Evolutionary conservation across 495 filamentous ascomycete species (phyloP).

Genomic region (Trichoderma erinaceum): DNA sequence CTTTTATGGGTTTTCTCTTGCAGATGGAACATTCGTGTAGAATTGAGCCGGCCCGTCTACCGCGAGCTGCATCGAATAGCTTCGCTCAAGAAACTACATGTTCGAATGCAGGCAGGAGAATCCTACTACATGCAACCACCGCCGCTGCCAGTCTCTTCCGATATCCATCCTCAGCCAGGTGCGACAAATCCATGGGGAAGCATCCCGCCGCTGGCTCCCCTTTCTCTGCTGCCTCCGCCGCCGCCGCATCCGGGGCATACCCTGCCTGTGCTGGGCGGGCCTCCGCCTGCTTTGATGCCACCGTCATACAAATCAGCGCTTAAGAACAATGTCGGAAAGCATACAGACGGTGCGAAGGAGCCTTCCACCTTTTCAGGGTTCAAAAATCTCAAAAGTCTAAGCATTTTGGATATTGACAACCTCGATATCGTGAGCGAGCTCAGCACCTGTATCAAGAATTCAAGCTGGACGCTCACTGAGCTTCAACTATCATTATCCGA

Average conservation of each 20-base stretch:
- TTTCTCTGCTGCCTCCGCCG: not conserved
- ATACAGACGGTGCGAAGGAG: conserved; percentile 21
- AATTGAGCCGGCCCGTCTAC: conserved; percentile 54
- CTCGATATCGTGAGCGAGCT: conserved; percentile 52
- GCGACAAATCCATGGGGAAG: conserved; percentile 1
- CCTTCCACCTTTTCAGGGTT: conserved; percentile 52
- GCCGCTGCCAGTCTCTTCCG: conserved; percentile 28
- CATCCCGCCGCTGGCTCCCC: conserved; percentile 6
- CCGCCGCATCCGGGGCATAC: not conserved
- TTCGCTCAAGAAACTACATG: conserved; percentile 49
- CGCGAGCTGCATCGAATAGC: conserved; percentile 45
- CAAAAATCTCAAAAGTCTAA: conserved; percentile 45
- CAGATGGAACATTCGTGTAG: conserved; percentile 58
- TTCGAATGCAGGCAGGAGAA: conserved; percentile 49
- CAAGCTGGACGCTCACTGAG: conserved; percentile 42
- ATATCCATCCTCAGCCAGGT: not conserved
- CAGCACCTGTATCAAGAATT: conserved; percentile 45
- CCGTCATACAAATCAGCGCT: conserved; percentile 14
- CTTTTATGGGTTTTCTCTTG: not conserved
- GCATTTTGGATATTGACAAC: conserved; percentile 51
- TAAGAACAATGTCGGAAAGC: conserved; percentile 25
- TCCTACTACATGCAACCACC: conserved; percentile 43
- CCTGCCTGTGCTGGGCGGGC: not conserved
- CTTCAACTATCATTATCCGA: conserved; percentile 55
- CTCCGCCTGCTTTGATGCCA: conserved; percentile 16